Base-by-base conservation (phyloP, 2,329 filamentous ascomycete species). In the Exophiala sideris region DNA sequence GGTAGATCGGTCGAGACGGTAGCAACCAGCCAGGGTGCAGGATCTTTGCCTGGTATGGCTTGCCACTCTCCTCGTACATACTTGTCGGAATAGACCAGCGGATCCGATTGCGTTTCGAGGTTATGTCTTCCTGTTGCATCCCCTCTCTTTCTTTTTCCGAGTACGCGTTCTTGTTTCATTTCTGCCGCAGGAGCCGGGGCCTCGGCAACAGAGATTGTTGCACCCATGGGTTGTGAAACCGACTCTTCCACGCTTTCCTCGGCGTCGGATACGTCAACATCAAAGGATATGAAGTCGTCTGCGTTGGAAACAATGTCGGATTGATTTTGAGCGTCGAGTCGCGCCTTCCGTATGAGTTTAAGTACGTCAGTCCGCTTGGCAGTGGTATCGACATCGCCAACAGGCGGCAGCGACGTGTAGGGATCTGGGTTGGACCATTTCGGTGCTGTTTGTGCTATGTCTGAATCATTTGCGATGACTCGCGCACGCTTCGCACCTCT, bases 371-470 rank as follows among this genome's bases (percentile, higher is more conserved):
- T 86, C 70, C 87, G 90, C 72, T 94, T 95, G 16, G 81, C 80
- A 36, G 82, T 78, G 4, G 76, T 78, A 50, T 91, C 87, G 60
- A 91, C 78, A 50, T 91, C 87, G 60, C 91, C 87, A 0, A 85
- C 82, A 5, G 90, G 91, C 7, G 92, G 92, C 8, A 96, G 76
- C 2, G 84, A 88, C 5, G 89, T 95, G 71, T 97, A 96, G 0
- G 91, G 91, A 68, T 97, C 92, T 3, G 92, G 91, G 64, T 97
- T 97, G 3, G 91, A 96, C 92, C 92, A 97, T 69, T 88, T 91
- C 2, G 91, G 90, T 4, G 68, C 71, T 49, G 65, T 62, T 11
- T 63, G 45, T 9, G 16, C 46, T 33, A 56, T 47, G 10, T 53
- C 54, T 5, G 54, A 49, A 29, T 59, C 58, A 20, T 66, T 61